Evolutionary conservation across 1,284 basidiomycete species (phyloP), one percentile per base, ranked within the genome.

Genomic region (Farysia itapuensis): DNA sequence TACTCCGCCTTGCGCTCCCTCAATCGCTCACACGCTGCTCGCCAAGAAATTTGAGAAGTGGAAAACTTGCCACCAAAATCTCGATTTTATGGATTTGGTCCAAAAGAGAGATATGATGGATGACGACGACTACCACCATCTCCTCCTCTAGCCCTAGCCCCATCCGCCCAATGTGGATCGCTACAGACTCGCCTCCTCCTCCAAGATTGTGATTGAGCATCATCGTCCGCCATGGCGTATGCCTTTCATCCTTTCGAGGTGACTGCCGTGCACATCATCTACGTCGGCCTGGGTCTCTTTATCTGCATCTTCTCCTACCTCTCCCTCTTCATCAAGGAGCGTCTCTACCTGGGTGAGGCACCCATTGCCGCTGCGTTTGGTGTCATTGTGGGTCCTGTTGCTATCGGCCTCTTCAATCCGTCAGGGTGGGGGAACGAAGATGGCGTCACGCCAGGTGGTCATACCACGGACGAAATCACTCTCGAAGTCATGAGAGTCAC

Each of bases 361-460:
- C 90, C 89, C 63, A 88, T 91, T 82, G 92, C 95, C 2, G 95
- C 95, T 63, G 77, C 93, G 26, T 92, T 96, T 67, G 93, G 94
- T 20, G 89, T 97, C 73, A 88, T 94, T 59, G 86, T 97, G 54
- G 69, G 72, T 12, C 93, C 91, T 3, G 88, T 93, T 74, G 86
- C 86, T 38, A 85, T 88, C 25, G 83, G 85, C 51, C 81, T 97
- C 29, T 90, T 98, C 75, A 82, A 95, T 75, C 94, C 94, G 5
- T 81, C 86, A 31, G 79, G 81, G 0, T 98, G 94, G 94, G 87
- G 84, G 7, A 79, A 79, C 35, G 81, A 77, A 32, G 23, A 81
- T 19, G 64, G 69, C n/a, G 67, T 79, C 20, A 79, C 81, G 11
- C 79, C 82, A 16, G 78, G 81, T 4, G 80, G 81, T 8, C 86